Conservation (phyloP, 805 yeast species). For the Teunomyces stri region DNA sequence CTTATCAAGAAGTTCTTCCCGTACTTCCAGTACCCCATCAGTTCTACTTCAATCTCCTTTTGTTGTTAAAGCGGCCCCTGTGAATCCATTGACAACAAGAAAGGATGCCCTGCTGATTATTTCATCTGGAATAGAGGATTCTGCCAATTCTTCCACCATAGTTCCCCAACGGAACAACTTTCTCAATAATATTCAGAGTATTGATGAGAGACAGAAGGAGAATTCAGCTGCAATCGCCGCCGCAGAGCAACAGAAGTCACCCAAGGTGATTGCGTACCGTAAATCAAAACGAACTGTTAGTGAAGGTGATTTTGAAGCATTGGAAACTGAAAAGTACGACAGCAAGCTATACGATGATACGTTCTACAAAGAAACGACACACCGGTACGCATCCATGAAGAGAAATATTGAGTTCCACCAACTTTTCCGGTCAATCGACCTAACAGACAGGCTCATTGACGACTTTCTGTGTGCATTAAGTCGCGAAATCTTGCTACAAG, state of each 20-base stretch:
- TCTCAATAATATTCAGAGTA: conserved; percentile 7
- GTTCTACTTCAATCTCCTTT: conserved; percentile 34
- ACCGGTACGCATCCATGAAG: conserved; percentile 62
- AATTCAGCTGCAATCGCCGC: not conserved
- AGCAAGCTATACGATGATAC: conserved; percentile 55
- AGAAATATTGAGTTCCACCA: conserved; percentile 61
- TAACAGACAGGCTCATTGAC: conserved; percentile 52
- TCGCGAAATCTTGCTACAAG: conserved; percentile 65
- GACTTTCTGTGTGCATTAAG: conserved; percentile 67
- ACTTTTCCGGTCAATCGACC: conserved; percentile 51
- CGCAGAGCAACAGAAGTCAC: conserved; percentile 12
- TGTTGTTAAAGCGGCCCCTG: conserved; percentile 24
- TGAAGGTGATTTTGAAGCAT: conserved; percentile 17
- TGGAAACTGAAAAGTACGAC: conserved; percentile 24
- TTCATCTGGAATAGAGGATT: conserved; percentile 9
- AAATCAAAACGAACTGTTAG: conserved; percentile 33
- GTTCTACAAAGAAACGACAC: conserved; percentile 53
- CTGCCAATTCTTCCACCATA: not conserved
- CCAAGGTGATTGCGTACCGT: conserved; percentile 39
- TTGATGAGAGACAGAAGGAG: conserved; percentile 4
- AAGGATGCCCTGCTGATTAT: conserved; percentile 23
- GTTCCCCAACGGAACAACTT: conserved; percentile 2
- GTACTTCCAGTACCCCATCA: conserved; percentile 10
- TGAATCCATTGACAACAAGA: conserved; percentile 22
- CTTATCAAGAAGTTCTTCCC: not conserved